Conservation (phyloP, 2,329 filamentous ascomycete genomes). For the Aspergillus ochraceoroseus region DNA sequence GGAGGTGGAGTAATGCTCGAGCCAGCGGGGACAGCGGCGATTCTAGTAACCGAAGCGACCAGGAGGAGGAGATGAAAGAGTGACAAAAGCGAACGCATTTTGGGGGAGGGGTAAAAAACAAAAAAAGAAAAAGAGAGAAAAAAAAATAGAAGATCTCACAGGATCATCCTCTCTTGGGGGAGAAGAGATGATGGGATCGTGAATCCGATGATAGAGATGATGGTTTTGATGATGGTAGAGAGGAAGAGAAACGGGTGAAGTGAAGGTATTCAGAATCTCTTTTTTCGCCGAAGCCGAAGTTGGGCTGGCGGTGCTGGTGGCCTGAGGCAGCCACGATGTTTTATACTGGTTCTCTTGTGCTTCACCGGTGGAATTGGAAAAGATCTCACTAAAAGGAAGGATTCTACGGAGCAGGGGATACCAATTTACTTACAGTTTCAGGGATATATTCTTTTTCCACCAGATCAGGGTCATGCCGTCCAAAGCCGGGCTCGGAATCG, state of each 20-base stretch:
- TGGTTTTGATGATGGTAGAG: not conserved
- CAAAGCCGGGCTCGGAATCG: too few species aligned
- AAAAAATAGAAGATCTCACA: not conserved
- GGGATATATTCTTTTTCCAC: too few species aligned
- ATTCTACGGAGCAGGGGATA: too few species aligned
- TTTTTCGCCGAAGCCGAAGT: not conserved
- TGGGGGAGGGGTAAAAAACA: not conserved
- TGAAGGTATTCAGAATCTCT: not conserved
- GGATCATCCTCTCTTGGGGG: conserved; percentile 1
- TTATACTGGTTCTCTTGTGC: not conserved
- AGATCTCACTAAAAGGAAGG: too few species aligned
- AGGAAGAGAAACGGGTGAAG: too few species aligned
- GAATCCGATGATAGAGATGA: not conserved
- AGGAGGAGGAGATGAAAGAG: conserved; percentile 18
- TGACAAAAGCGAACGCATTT: conserved; percentile 18
- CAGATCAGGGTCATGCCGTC: too few species aligned
- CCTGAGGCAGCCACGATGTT: conserved; percentile 11
- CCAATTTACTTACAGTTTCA: too few species aligned
- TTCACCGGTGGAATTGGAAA: too few species aligned
- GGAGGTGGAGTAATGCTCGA: conserved; percentile 34
- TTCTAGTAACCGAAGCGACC: conserved; percentile 19
- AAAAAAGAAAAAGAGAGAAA: not conserved
- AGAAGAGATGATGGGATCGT: not conserved
- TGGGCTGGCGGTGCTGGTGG: not conserved
- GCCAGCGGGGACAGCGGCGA: conserved; percentile 34